Conservation (phyloP, 2,329 filamentous ascomycete genomes). For the Fusarium virguliforme region DNA sequence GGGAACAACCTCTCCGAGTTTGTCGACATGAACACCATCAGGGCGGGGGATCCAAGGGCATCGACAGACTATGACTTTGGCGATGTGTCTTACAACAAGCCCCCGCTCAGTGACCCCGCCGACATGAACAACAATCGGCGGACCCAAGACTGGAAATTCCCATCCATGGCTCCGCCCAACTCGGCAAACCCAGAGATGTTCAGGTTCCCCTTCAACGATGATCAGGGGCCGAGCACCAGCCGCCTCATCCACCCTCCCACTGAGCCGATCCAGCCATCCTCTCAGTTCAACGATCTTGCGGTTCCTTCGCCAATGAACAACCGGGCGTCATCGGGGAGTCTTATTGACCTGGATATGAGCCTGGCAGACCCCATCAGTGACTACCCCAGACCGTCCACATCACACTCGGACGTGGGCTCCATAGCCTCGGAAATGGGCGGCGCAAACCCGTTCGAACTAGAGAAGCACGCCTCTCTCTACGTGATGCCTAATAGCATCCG, state of each 20-base stretch:
- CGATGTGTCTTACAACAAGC: conserved; percentile 62
- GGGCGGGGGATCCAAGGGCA: conserved; percentile 62
- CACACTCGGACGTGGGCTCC: conserved; percentile 72
- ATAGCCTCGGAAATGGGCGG: conserved; percentile 70
- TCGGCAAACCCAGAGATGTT: conserved; percentile 70
- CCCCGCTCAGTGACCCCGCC: conserved; percentile 72
- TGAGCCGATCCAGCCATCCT: conserved; percentile 64
- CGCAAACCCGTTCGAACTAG: conserved; percentile 74
- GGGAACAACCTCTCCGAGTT: conserved; percentile 72
- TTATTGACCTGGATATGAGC: conserved; percentile 72
- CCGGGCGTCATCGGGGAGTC: conserved; percentile 62
- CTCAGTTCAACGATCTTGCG: conserved; percentile 61
- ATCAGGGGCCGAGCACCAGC: conserved; percentile 50
- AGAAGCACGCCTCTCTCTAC: conserved; percentile 74
- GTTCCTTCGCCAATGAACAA: conserved; percentile 57
- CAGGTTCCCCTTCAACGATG: conserved; percentile 64
- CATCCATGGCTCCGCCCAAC: conserved; percentile 66
- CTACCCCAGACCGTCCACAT: conserved; percentile 70
- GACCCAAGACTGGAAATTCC: conserved; percentile 73
- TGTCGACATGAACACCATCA: conserved; percentile 74
- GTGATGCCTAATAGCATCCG: conserved; percentile 60
- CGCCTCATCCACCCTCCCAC: conserved; percentile 69
- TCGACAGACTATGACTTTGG: conserved; percentile 67
- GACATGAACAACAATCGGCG: conserved; percentile 68
- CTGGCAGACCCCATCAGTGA: conserved; percentile 66